A percentile compares a stretch with the other conserved stretches of the same genome.
Evolutionary conservation across 2,329 filamentous ascomycete genomes (phyloP).

Genomic region (Metarhizium rileyi): DNA sequence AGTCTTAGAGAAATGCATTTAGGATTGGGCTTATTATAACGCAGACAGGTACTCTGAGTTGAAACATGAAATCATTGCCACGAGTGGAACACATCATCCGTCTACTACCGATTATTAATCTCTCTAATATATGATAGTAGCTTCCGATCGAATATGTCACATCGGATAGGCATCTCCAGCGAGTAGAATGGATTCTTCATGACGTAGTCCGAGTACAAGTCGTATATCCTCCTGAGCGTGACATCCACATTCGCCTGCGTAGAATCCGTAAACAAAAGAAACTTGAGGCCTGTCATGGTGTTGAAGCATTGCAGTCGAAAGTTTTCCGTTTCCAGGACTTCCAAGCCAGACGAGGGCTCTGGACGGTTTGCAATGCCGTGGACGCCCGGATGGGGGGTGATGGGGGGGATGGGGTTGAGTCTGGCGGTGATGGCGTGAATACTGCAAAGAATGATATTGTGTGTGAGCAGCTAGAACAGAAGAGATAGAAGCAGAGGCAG

Average conservation of each 20-base stretch:
- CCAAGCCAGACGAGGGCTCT: constrained; percentile 66
- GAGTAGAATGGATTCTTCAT: constrained; percentile 99
- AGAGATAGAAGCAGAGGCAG: background rate
- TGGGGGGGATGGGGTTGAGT: constrained; percentile 44
- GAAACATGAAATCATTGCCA: background rate
- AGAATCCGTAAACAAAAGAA: constrained; percentile 86
- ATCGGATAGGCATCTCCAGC: constrained; percentile 92
- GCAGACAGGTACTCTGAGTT: background rate
- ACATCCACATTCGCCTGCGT: constrained; percentile 80
- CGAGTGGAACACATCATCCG: background rate
- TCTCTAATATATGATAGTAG: constrained; percentile 70
- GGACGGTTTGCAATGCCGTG: constrained; percentile 37
- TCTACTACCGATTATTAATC: constrained; percentile 46
- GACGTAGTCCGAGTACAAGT: constrained; percentile 91
- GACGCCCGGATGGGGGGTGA: constrained; percentile 24
- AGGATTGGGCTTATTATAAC: background rate
- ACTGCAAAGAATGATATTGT: no score
- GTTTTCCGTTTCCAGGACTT: constrained; percentile 87
- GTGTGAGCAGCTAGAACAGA: background rate
- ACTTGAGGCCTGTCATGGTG: constrained; percentile 90
- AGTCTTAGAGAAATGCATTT: background rate
- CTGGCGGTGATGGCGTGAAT: constrained; percentile 61
- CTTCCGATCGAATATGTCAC: constrained; percentile 89
- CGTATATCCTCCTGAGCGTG: constrained; percentile 78
- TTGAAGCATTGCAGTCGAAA: constrained; percentile 96